Evolutionary conservation across 2,329 filamentous ascomycete species (phyloP).

Genomic region (Hyphodiscus sp.): DNA sequence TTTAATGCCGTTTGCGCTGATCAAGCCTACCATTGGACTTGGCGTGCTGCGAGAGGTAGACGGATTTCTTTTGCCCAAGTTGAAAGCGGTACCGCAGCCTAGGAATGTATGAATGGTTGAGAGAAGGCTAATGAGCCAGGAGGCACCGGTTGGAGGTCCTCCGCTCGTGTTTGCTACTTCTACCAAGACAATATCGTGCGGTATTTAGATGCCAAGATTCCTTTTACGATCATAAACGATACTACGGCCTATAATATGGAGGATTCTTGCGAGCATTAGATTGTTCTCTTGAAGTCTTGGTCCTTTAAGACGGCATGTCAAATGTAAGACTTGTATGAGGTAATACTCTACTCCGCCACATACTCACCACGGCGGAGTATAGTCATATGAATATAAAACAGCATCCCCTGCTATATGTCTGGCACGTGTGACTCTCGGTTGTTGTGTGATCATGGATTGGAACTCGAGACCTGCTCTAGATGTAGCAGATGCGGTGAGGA

Average conservation of each 20-base stretch:
- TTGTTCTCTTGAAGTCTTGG: neutral
- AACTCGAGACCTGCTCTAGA: slow-evolving; percentile 40
- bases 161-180: slow-evolving; percentile 40
- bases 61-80: slow-evolving; percentile 44
- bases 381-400: slow-evolving; percentile 39
- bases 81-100: slow-evolving; percentile 39
- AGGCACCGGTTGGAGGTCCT: slow-evolving; percentile 38
- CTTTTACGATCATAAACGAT: slow-evolving; percentile 33
- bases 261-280: slow-evolving; percentile 6
- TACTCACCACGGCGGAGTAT: no score
- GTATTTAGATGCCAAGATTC: slow-evolving; percentile 40
- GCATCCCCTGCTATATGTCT: slow-evolving; percentile 38
- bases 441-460: slow-evolving; percentile 38
- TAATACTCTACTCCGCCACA: slow-evolving; percentile 31
- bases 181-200: slow-evolving; percentile 38
- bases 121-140: slow-evolving; percentile 42
- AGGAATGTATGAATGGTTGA: slow-evolving; percentile 34
- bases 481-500: slow-evolving; percentile 41
- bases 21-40: slow-evolving; percentile 37
- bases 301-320: slow-evolving; percentile 20
- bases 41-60: slow-evolving; percentile 35
- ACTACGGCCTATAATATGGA: slow-evolving; percentile 31
- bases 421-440: slow-evolving; percentile 34
- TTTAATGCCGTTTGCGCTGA: slow-evolving; percentile 37
- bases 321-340: slow-evolving; percentile 33